Percentiles rank a stretch among this genome's conserved stretches.
Conservation (phyloP, 1,284 basidiomycete genomes). For the Microbotryum saponariae region DNA sequence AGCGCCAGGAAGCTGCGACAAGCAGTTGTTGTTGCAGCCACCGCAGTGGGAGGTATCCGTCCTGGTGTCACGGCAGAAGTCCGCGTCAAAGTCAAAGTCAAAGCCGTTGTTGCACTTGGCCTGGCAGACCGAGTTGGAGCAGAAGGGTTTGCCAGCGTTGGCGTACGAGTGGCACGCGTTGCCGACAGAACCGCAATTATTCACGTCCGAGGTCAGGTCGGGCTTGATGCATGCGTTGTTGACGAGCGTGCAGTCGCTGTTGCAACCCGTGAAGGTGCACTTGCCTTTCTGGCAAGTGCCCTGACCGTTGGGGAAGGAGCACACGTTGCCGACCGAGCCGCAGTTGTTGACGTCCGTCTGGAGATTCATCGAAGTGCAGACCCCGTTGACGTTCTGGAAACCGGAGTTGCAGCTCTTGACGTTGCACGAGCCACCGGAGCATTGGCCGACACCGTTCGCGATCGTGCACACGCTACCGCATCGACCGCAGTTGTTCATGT, state of each 20-base stretch:
- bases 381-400: constrained; percentile 16
- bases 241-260: constrained; percentile 11
- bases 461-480: constrained; percentile 22
- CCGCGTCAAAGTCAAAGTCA: constrained; percentile 18
- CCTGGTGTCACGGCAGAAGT: constrained; percentile 20
- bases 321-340: constrained; percentile 14
- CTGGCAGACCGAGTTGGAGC: constrained; percentile 11
- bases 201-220: constrained; percentile 10
- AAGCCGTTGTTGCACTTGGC: constrained; percentile 15
- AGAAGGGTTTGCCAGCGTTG: constrained; percentile 20
- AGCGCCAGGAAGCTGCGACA: neutral
- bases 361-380: constrained; percentile 12
- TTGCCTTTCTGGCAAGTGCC: constrained; percentile 48
- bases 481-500: constrained; percentile 13
- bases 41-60: constrained; percentile 19
- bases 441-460: constrained; percentile 14
- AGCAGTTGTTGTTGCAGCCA: neutral
- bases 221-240: too few relatives aligned
- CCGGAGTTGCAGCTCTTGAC: constrained; percentile 12
- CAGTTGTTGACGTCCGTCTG: constrained; percentile 26
- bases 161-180: constrained; percentile 15
- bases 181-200: constrained; percentile 20
- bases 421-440: constrained; percentile 11
- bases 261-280: constrained; percentile 47
- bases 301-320: constrained; percentile 16